These are phyloP conservation scores for Gyrodon lividus DNA, from an alignment of 768 basidiomycete species.

Conservation along the genomic window DNA sequence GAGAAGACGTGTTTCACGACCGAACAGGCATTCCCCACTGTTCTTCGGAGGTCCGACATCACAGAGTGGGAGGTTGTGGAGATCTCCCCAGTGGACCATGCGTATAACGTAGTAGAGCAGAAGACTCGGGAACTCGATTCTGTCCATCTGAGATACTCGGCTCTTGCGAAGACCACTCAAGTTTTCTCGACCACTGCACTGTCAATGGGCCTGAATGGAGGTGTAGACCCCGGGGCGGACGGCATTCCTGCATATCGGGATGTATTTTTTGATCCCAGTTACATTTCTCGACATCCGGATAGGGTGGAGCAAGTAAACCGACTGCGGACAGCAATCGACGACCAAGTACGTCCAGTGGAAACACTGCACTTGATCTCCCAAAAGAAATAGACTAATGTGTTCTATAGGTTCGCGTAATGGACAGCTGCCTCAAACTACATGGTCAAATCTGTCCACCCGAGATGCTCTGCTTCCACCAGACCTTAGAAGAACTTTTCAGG, in stretches of 20 bases:
- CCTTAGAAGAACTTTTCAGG: constrained; percentile 80
- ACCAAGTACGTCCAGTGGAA: constrained; percentile 54
- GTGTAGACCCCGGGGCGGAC: constrained; percentile 78
- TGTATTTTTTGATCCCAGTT: constrained; percentile 71
- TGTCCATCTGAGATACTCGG: constrained; percentile 68
- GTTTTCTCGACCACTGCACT: constrained; percentile 74
- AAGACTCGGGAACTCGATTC: constrained; percentile 77
- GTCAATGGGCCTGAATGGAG: constrained; percentile 83
- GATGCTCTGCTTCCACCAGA: constrained; percentile 91
- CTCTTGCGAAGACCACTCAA: constrained; percentile 75
- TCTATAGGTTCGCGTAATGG: constrained; percentile 70
- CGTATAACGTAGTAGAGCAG: constrained; percentile 75
- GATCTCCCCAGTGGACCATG: constrained; percentile 83
- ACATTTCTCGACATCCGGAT: constrained; percentile 65
- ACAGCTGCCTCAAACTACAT: constrained; percentile 82
- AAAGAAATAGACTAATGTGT: neutral
- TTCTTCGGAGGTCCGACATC: constrained; percentile 86
- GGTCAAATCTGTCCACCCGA: constrained; percentile 78
- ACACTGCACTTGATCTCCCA: too few relatives aligned
- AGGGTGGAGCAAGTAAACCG: constrained; percentile 70
- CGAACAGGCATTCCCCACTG: constrained; percentile 88
- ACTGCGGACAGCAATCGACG: constrained; percentile 72
- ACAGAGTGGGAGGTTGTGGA: constrained; percentile 67
- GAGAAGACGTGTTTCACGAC: constrained; percentile 89
- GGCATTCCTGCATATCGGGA: constrained; percentile 76